Evolutionary conservation across 306 rosid species (phyloP), one percentile per base, ranked within the genome.

Genomic region (Medicago ruthenica): DNA sequence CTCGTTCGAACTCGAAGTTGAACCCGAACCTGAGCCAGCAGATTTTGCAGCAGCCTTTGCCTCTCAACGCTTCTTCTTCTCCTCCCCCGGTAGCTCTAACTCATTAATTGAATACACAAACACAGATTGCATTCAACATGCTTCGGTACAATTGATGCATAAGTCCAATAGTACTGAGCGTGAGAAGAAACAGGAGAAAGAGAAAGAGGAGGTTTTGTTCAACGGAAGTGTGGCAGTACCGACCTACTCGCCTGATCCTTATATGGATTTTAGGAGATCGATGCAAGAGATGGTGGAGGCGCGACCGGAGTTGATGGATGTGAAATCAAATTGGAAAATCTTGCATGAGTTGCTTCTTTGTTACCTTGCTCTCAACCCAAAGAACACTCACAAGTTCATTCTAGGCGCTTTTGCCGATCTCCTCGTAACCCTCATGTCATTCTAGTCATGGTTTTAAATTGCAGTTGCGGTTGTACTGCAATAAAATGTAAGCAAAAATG

Each of bases 261-360:
- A 88, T 45, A 31, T 40, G 44, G 99, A 96, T 85, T 96, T 96
- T 80, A 86, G 98, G 8, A 81, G 76, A 8, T 96, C 99, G 36
- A 96, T 96, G 99, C 89, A 87, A 69, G 99, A 96, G 85, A 96
- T 96, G 97, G 89, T 96, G 88, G 98, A 90, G 79, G 93, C 99
- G 47, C 92, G 92, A 17, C 95, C 85, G 0, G 80, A 80, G 59
- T 60, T 77, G 20, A 81, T 69, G 83, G 89, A 85, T 42, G 89
- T 70, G 74, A 72, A 82, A 21, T 83, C 96, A 6, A 88, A 85
- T 63, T 90, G 97, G 97, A 91, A 90, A 15, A 80, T 82, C 45
- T 76, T 96, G 75, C 93, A 96, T 47, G 96, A 90, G 84, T 91
- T 96, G 64, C 95, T 96, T 16, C 73, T 89, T 15, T 90, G 96